A percentile compares a stretch with the other conserved stretches of the same genome.
Evolutionary conservation across 148 eudicot genomes (phyloP).

Genomic region (Silene latifolia): DNA sequence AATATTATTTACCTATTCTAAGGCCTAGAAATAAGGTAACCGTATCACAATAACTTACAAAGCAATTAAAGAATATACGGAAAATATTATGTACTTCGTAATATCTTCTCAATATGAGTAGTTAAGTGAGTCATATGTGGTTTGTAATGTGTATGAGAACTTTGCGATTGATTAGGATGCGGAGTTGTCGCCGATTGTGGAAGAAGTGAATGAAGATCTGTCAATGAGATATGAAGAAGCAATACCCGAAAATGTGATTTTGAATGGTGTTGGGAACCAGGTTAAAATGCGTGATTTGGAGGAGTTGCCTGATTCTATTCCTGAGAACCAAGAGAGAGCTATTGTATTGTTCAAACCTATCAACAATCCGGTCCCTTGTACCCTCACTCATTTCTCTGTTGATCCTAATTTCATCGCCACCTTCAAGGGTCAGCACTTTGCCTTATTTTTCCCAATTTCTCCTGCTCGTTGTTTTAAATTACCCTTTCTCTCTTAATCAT

Average conservation of each 20-base stretch:
- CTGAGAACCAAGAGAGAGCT: constrained; percentile 63
- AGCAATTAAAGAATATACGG: too few relatives aligned
- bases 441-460: not conserved
- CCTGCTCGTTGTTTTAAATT: too few relatives aligned
- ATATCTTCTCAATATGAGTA: too few relatives aligned
- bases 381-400: constrained; percentile 38
- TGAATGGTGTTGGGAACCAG: constrained; percentile 14
- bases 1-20: too few relatives aligned
- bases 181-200: constrained; percentile 65
- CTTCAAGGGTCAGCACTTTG: constrained; percentile 54
- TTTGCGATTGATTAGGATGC: constrained; percentile 43
- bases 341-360: constrained; percentile 66
- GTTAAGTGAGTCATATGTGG: too few relatives aligned
- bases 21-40: too few relatives aligned
- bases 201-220: constrained; percentile 45
- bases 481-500: too few relatives aligned
- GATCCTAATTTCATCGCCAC: constrained; percentile 46
- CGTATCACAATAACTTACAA: too few relatives aligned
- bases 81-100: too few relatives aligned
- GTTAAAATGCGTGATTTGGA: constrained; percentile 31
- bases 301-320: constrained; percentile 42
- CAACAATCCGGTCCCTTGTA: constrained; percentile 18
- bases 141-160: too few relatives aligned
- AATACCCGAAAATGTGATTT: constrained; percentile 1
- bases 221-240: constrained; percentile 20